A percentile compares a stretch with the other conserved stretches of the same genome.
phyloP scores from a whole-genome alignment of 192 early-diverging fungal species.

The Chytriomyces sp. region DNA sequence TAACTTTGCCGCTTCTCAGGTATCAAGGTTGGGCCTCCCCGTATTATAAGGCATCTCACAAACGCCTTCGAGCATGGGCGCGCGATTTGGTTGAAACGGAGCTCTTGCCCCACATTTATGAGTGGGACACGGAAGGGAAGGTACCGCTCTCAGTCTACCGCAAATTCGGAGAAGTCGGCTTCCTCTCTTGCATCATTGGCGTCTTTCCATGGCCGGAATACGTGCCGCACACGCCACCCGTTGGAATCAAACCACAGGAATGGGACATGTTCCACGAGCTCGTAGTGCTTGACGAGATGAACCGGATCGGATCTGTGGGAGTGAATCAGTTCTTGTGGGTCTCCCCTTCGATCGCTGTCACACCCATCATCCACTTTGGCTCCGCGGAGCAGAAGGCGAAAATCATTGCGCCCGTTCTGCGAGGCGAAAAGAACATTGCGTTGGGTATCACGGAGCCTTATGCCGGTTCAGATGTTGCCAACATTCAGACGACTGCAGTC shows the following conservation, averaged over 20 bases:
- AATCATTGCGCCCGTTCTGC: conserved; percentile 65
- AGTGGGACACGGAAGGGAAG: conserved; percentile 72
- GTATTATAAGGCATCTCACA: conserved; percentile 72
- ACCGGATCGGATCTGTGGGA: conserved; percentile 78
- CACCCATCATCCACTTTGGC: conserved; percentile 72
- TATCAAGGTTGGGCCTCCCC: conserved; percentile 56
- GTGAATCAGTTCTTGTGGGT: conserved; percentile 31
- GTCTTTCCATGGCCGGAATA: conserved; percentile 50
- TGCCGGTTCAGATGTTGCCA: conserved; percentile 74
- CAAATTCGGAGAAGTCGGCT: conserved; percentile 64
- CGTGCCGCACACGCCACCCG: conserved; percentile 25
- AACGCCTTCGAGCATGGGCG: conserved; percentile 57
- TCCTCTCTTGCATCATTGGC: conserved; percentile 64
- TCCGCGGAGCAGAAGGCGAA: conserved; percentile 68
- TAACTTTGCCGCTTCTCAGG: no score
- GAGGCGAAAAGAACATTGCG: conserved; percentile 79
- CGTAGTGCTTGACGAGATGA: conserved; percentile 77
- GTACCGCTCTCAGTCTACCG: conserved; percentile 62
- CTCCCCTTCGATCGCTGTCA: conserved; percentile 62
- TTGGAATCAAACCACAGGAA: conserved; percentile 47
- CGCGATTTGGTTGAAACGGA: conserved; percentile 77
- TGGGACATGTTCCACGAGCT: conserved; percentile 52
- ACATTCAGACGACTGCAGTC: conserved; percentile 67
- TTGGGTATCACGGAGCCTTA: conserved; percentile 72
- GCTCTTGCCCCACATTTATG: conserved; percentile 70